These are phyloP conservation scores for Tripterygium wilfordii DNA, from an alignment of 177 flowering plant species.

Conservation along the genomic window DNA sequence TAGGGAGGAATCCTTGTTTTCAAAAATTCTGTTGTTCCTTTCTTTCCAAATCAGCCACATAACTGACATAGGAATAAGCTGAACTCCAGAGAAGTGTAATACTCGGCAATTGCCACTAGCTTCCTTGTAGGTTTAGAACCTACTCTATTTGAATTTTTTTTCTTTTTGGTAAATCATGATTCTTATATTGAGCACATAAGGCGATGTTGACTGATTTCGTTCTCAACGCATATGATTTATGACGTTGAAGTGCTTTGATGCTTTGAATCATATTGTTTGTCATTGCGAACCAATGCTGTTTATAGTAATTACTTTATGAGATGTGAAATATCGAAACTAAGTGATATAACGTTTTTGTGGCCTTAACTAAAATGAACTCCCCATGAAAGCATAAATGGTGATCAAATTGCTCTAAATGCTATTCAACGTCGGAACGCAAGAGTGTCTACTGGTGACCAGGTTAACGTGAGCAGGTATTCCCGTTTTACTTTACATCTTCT, in stretches of 20 bases:
- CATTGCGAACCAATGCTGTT: background rate
- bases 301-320: background rate
- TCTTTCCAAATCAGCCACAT: too few species aligned
- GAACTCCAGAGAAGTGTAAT: too few species aligned
- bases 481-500: background rate
- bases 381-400: slow-evolving; percentile 52
- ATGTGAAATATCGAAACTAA: background rate
- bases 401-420: slow-evolving; percentile 67
- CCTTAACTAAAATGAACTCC: slow-evolving; percentile 60
- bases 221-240: background rate
- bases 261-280: too few species aligned
- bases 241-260: background rate
- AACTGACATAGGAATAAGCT: too few species aligned
- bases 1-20: too few species aligned
- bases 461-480: slow-evolving; percentile 57
- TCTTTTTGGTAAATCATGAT: too few species aligned
- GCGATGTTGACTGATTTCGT: background rate
- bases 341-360: background rate
- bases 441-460: slow-evolving; percentile 71
- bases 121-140: too few species aligned
- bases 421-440: slow-evolving; percentile 73
- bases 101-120: too few species aligned
- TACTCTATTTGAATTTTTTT: too few species aligned
- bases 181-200: too few species aligned
- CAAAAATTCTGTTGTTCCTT: too few species aligned